phyloP scores from a whole-genome alignment of 768 basidiomycete species.

The Rhodotorula taiwanensis region DNA sequence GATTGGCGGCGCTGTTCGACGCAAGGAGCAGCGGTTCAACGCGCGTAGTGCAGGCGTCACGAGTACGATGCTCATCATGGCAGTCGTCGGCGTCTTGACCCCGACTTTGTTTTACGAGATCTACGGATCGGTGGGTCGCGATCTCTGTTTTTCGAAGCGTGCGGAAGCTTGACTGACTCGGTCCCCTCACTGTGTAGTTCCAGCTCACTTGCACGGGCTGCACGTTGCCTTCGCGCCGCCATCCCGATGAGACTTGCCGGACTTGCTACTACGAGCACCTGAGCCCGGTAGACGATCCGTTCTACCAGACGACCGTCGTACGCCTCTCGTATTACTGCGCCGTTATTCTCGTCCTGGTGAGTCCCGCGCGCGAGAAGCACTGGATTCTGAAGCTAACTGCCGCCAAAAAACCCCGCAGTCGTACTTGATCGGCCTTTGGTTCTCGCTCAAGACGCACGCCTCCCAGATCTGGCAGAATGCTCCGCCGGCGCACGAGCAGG shows the following conservation, averaged over 20 bases:
- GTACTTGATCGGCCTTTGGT: slow-evolving; percentile 95
- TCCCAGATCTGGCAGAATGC: slow-evolving; percentile 96
- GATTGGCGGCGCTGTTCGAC: slow-evolving; percentile 76
- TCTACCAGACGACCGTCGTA: slow-evolving; percentile 94
- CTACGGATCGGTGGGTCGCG: slow-evolving; percentile 84
- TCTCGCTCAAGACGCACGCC: slow-evolving; percentile 94
- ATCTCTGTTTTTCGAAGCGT: no score
- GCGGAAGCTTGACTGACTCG: slow-evolving; percentile 17
- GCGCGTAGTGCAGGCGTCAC: slow-evolving; percentile 99
- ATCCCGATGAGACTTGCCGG: slow-evolving; percentile 56
- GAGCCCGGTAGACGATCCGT: slow-evolving; percentile 84
- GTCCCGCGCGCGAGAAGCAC: slow-evolving; percentile 43
- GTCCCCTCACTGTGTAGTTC: slow-evolving; percentile 53
- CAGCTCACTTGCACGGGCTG: slow-evolving; percentile 78
- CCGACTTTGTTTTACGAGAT: slow-evolving; percentile 98
- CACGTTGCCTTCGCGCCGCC: slow-evolving; percentile 46
- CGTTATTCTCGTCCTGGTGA: slow-evolving; percentile 74
- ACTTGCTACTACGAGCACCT: slow-evolving; percentile 93
- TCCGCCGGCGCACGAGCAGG: slow-evolving; percentile 24
- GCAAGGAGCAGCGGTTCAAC: slow-evolving; percentile 97
- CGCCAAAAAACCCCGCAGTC: slow-evolving; percentile 55
- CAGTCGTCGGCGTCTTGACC: slow-evolving; percentile 88
- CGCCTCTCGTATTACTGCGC: slow-evolving; percentile 95
- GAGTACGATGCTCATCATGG: slow-evolving; percentile 99
- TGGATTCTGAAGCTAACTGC: not conserved